Conservation (phyloP, 1,284 basidiomycete genomes). For the Anthracocystis walkeri region DNA sequence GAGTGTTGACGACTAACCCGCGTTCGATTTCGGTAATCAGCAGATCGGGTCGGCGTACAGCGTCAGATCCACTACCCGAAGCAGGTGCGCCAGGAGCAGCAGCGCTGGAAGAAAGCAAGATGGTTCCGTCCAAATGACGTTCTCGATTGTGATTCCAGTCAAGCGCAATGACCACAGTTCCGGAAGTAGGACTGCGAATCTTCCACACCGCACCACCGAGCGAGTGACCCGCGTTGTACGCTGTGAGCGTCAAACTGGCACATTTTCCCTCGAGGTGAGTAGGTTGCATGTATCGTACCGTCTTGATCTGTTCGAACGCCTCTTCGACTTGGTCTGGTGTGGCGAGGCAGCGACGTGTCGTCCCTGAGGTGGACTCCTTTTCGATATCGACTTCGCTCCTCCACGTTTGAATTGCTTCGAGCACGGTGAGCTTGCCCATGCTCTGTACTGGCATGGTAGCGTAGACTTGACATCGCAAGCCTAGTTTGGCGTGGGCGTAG, state of each 20-base stretch:
- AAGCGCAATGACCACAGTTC: constrained; percentile 94
- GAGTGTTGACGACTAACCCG: constrained; percentile 79
- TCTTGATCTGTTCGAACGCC: constrained; percentile 91
- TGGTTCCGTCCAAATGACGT: constrained; percentile 93
- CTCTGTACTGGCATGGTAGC: constrained; percentile 95
- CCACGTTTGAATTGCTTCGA: constrained; percentile 61
- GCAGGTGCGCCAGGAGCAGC: constrained; percentile 37
- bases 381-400: constrained; percentile 62
- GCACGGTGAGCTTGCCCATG: constrained; percentile 85
- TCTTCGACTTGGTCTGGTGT: constrained; percentile 89
- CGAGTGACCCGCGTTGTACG: constrained; percentile 94
- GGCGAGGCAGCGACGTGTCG: constrained; percentile 74
- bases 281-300: constrained; percentile 93
- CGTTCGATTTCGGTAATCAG: constrained; percentile 93
- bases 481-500: constrained; percentile 88
- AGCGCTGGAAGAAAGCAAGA: constrained; percentile 70
- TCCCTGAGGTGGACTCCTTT: constrained; percentile 11
- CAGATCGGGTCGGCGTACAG: constrained; percentile 71
- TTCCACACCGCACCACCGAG: constrained; percentile 99
- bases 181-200: constrained; percentile 93
- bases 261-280: constrained; percentile 87
- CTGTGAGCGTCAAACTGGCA: constrained; percentile 83
- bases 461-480: constrained; percentile 91
- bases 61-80: constrained; percentile 40
- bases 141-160: constrained; percentile 97